Percentiles rank a stretch among this genome's conserved stretches.
Conservation (phyloP, 148 eudicot species). For the Arctostaphylos glauca region DNA sequence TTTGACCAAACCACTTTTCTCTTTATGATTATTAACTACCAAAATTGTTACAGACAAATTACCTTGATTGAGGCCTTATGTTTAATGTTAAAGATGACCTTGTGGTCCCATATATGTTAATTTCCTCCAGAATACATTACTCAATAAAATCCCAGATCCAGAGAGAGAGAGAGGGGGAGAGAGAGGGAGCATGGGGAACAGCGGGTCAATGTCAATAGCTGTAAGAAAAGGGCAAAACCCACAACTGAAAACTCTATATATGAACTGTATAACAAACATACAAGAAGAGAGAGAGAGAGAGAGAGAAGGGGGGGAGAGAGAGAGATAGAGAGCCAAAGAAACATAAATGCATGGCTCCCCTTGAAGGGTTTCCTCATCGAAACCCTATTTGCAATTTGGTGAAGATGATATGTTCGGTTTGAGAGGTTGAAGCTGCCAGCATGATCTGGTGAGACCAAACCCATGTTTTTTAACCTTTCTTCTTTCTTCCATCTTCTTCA, state of each 20-base stretch:
- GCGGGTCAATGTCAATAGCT: conserved; percentile 36
- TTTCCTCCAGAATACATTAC: neutral
- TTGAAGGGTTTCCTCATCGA: neutral
- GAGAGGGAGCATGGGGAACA: conserved; percentile 3
- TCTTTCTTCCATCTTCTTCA: neutral
- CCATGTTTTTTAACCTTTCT: neutral
- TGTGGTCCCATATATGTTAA: neutral
- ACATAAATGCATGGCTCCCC: neutral
- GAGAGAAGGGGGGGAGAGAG: neutral
- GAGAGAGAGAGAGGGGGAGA: neutral
- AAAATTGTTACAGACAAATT: neutral
- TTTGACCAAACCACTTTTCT: neutral
- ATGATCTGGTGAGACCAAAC: conserved; percentile 31
- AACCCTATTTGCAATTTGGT: conserved; percentile 5
- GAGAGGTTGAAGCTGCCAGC: conserved; percentile 52
- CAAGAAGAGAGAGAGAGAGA: neutral
- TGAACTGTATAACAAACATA: neutral
- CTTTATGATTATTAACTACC: neutral
- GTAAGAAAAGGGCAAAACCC: conserved; percentile 25
- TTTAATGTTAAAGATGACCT: neutral
- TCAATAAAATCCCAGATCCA: conserved; percentile 1
- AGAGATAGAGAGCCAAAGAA: neutral
- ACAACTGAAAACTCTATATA: conserved; percentile 19
- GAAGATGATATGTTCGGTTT: conserved; percentile 23
- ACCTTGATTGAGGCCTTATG: neutral